Conservation (phyloP, 495 filamentous ascomycete species). For the Halenospora varia region DNA sequence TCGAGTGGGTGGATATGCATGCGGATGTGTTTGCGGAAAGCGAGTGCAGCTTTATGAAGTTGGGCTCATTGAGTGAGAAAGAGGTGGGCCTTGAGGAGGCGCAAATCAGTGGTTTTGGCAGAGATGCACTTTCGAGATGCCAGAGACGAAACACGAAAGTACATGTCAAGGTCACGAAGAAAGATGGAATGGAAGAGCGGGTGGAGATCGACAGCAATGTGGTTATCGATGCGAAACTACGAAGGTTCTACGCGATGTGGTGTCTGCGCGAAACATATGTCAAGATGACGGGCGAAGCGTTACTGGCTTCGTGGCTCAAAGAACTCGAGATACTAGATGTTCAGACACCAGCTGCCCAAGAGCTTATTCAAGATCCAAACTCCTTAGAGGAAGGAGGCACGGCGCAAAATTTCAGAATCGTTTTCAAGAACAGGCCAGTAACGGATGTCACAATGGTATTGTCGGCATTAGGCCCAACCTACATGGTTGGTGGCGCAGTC, state of each 20-base stretch:
- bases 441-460: conserved; percentile 57
- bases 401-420: conserved; percentile 48
- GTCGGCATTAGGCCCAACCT: conserved; percentile 55
- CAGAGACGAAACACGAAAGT: conserved; percentile 13
- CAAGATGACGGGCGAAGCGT: conserved; percentile 87
- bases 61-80: conserved; percentile 5
- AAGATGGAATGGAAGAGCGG: neutral
- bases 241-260: conserved; percentile 86
- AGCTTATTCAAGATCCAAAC: conserved; percentile 58
- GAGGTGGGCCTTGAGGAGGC: neutral
- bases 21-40: conserved; percentile 65
- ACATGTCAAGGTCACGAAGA: neutral
- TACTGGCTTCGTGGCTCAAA: conserved; percentile 74
- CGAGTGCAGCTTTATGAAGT: conserved; percentile 56
- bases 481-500: conserved; percentile 55
- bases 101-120: conserved; percentile 6
- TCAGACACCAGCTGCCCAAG: conserved; percentile 44
- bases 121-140: conserved; percentile 19
- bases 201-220: conserved; percentile 39
- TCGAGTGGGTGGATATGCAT: conserved; percentile 71
- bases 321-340: conserved; percentile 66
- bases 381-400: conserved; percentile 52
- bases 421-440: conserved; percentile 42
- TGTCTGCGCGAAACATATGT: conserved; percentile 88
- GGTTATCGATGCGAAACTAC: conserved; percentile 53